A percentile compares a stretch with the other conserved stretches of the same genome.
These are phyloP conservation scores for Heliamphora exappendiculata DNA, from an alignment of 148 eudicot genomes.

Conservation along the genomic window DNA sequence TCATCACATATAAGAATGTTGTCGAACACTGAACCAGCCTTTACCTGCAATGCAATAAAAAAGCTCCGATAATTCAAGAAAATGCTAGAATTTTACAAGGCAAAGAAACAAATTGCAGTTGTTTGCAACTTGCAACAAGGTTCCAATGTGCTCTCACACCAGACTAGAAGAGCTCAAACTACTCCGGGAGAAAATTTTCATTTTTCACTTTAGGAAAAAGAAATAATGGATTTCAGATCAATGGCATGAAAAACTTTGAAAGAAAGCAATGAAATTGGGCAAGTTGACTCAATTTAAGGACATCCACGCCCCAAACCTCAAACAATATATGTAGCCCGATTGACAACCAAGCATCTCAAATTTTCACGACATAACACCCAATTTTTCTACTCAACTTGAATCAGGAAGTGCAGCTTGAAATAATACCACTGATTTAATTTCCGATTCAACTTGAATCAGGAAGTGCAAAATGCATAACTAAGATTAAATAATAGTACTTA, in stretches of 20 bases:
- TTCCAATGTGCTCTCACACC: not conserved
- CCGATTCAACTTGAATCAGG: not conserved
- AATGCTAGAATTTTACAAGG: not conserved
- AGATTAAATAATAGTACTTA: not conserved
- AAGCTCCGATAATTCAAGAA: not conserved
- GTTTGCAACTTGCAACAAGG: not conserved
- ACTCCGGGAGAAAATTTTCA: not conserved
- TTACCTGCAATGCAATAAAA: conserved; percentile 49
- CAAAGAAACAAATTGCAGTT: not conserved
- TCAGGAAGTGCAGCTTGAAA: not conserved
- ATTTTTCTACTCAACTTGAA: not conserved
- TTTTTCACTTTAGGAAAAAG: not conserved
- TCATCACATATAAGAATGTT: conserved; percentile 87
- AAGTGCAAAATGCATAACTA: not conserved
- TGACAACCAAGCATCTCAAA: not conserved
- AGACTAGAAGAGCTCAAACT: not conserved
- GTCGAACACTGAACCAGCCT: conserved; percentile 86
- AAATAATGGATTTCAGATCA: not conserved
- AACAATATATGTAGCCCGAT: not conserved
- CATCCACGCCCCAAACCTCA: not conserved
- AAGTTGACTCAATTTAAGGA: not conserved
- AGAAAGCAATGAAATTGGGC: not conserved
- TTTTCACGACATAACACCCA: not conserved
- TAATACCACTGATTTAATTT: too few species aligned
- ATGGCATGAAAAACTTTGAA: not conserved